Evolutionary conservation across 106 monocot genomes (phyloP), one percentile per base, ranked within the genome.

Genomic region (Agapanthus africanus): DNA sequence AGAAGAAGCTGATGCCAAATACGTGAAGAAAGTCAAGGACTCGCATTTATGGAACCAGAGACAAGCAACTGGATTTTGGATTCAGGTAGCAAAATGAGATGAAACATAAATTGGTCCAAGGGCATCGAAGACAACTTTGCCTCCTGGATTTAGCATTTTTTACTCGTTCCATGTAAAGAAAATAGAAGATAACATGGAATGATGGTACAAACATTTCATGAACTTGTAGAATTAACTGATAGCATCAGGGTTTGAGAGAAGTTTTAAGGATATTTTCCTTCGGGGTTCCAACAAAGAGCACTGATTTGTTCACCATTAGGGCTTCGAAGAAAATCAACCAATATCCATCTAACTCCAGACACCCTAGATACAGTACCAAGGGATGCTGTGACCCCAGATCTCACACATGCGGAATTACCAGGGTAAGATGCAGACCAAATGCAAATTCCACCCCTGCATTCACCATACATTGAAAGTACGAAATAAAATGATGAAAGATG

Each of bases 391-490:
- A 71, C 34, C 35, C 87, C 87, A 79, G 84, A 70, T 76, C 90
- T 86, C 70, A 90, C 71, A 28, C 76, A 70, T 64, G 90, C 64
- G 62, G 81, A 57, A 83, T 90, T 99, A 36, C 89, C 84, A 25
- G 82, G 89, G 63, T 81, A 90, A 59, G 92, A 99, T 57, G 87
- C 87, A 60, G 97, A 99, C 97, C 97, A 93, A 46, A 99, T 87
- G 77, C 86, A 93, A 37, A 99, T 83, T 65, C 97, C 92, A 54
- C 83, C 79, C 74, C 92, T 92, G 72, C 15, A 42, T 15, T 42
- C 42, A 8, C 42, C n/a, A n/a, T n/a, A n/a, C n/a, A n/a, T n/a
- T n/a, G n/a, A n/a, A n/a, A n/a, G n/a, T n/a, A n/a, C n/a, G n/a
- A n/a, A n/a, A n/a, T n/a, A n/a, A n/a, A n/a, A n/a, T n/a, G 41